Evolutionary conservation across 2,329 filamentous ascomycete species (phyloP).

Genomic region (Arthrobotrys musiformis): DNA sequence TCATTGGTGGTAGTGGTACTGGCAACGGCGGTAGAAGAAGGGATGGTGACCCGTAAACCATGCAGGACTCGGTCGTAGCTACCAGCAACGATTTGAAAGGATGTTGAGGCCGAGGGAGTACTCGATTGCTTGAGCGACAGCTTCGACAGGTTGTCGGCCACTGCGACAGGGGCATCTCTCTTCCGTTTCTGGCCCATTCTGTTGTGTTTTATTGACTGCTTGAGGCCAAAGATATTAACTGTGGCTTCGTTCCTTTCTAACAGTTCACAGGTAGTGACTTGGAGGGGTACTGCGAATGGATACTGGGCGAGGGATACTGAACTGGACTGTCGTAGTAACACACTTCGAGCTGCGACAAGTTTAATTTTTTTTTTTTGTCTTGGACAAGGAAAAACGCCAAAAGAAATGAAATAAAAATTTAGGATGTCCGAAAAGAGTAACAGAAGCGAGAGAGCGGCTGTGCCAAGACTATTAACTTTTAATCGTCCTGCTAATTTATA

Average conservation of each 20-base stretch:
- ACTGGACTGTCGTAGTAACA: not conserved
- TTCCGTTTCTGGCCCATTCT: conserved; percentile 49
- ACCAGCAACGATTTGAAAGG: conserved; percentile 89
- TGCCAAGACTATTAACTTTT: not conserved
- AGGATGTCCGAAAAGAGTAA: not conserved
- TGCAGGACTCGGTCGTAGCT: conserved; percentile 95
- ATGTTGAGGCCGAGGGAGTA: conserved; percentile 63
- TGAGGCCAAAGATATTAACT: too few species aligned
- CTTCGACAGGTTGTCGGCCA: conserved; percentile 27
- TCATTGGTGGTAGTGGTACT: too few species aligned
- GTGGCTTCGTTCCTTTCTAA: too few species aligned
- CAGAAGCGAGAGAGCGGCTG: not conserved
- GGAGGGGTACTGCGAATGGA: too few species aligned
- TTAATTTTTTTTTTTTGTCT: not conserved
- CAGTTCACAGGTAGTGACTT: too few species aligned
- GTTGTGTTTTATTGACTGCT: not conserved
- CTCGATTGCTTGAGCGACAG: conserved; percentile 25
- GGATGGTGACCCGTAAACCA: conserved; percentile 68
- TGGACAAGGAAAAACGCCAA: not conserved
- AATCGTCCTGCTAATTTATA: not conserved
- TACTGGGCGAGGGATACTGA: too few species aligned
- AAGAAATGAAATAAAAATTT: conserved; percentile 3
- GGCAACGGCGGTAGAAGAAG: not conserved
- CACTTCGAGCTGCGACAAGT: not conserved
- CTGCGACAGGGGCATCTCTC: conserved; percentile 14